Percentiles rank a stretch among this genome's conserved stretches.
Conservation (phyloP, 768 basidiomycete genomes). For the Lactarius quietus region DNA sequence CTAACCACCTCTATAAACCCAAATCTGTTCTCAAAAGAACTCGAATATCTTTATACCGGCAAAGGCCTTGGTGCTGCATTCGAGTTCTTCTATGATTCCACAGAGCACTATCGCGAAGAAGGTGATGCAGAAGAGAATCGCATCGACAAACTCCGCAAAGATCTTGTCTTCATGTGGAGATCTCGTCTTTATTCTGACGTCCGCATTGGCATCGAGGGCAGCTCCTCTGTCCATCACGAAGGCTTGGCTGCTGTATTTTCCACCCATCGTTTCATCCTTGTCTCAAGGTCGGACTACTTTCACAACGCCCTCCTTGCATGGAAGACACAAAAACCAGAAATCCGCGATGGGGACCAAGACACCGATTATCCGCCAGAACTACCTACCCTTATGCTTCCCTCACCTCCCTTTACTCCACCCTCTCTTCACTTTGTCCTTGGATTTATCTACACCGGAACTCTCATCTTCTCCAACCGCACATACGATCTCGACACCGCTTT, state of each 20-base stretch:
- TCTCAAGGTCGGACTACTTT: conserved; percentile 88
- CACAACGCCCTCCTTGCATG: conserved; percentile 72
- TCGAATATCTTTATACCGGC: conserved; percentile 94
- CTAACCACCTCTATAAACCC: conserved; percentile 68
- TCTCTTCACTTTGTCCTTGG: conserved; percentile 92
- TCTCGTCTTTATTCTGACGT: conserved; percentile 92
- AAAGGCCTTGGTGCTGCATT: conserved; percentile 85
- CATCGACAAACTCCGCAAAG: conserved; percentile 85
- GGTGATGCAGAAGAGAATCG: conserved; percentile 53
- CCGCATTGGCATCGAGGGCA: conserved; percentile 71
- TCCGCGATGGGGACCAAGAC: conserved; percentile 32
- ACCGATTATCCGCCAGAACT: conserved; percentile 41
- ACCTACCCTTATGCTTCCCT: conserved; percentile 68
- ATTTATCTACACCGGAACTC: conserved; percentile 92
- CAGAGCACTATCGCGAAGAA: conserved; percentile 38
- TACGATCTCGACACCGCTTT: conserved; percentile 93
- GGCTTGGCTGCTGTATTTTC: conserved; percentile 81
- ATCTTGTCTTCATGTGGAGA: conserved; percentile 96
- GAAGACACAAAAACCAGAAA: conserved; percentile 38
- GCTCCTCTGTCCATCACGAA: conserved; percentile 59
- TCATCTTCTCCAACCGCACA: conserved; percentile 86
- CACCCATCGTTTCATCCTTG: conserved; percentile 89
- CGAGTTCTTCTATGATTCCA: conserved; percentile 76
- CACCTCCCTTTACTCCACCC: conserved; percentile 92
- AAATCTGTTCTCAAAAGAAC: conserved; percentile 80